phyloP scores from a whole-genome alignment of 257 asterid species.

The Fraxinus cuspidata region DNA sequence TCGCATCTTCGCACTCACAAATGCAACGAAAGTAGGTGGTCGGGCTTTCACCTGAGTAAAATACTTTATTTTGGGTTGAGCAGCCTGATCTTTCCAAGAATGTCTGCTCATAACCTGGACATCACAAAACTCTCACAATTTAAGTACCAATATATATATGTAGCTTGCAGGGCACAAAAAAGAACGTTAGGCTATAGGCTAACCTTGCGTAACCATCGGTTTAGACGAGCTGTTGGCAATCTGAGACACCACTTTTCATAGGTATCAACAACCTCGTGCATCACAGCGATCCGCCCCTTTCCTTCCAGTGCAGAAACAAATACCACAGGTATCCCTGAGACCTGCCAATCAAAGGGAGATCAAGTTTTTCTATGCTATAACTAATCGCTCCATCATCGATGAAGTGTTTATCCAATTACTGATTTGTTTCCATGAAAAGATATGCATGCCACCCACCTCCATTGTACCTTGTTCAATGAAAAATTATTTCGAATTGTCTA shows the following conservation, averaged over 20 bases:
- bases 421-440: not conserved
- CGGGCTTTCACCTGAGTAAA: conserved; percentile 98
- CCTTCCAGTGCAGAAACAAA: conserved; percentile 96
- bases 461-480: not conserved
- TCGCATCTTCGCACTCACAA: conserved; percentile 64
- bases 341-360: conserved; percentile 45
- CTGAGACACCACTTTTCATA: conserved; percentile 90
- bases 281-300: conserved; percentile 64
- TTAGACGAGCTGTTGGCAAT: conserved; percentile 86
- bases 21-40: conserved; percentile 95
- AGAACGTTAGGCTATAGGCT: conserved; percentile 14
- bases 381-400: not conserved
- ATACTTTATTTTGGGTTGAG: conserved; percentile 93
- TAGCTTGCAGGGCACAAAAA: not conserved
- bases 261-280: conserved; percentile 74
- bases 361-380: conserved; percentile 1
- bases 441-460: not conserved
- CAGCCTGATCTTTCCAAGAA: conserved; percentile 91
- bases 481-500: not conserved
- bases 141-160: not conserved
- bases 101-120: conserved; percentile 92
- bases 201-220: conserved; percentile 93
- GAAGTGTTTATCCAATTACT: not conserved
- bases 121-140: not conserved
- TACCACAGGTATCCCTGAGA: conserved; percentile 83